Evolutionary conservation across 352 stramenopile genomes (phyloP).

Genomic region (Phytophthora kernoviae): DNA sequence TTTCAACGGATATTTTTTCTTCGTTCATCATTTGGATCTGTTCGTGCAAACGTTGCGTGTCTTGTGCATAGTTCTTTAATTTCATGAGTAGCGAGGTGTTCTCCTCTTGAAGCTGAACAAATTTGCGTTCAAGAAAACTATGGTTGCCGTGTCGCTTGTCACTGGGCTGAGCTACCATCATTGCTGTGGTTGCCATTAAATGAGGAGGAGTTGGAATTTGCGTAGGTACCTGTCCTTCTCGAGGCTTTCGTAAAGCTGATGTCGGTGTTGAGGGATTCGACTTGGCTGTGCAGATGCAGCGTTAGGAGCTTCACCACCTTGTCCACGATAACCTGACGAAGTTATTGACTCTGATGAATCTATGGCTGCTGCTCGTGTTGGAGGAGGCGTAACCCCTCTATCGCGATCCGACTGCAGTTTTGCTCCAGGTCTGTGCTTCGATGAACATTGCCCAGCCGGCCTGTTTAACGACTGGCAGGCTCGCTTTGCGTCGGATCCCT

Average conservation of each 20-base stretch:
- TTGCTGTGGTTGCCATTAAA: conserved; percentile 6
- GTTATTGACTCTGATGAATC: neutral
- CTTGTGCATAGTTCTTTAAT: conserved; percentile 20
- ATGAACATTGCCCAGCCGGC: neutral
- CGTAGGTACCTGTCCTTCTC: conserved; percentile 17
- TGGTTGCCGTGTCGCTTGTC: neutral
- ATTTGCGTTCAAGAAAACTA: conserved; percentile 17
- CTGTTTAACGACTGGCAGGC: conserved; percentile 6
- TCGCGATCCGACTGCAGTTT: neutral
- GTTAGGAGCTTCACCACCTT: neutral
- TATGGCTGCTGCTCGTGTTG: too few relatives aligned
- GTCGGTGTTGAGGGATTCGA: conserved; percentile 33
- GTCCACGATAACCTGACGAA: neutral
- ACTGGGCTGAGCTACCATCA: neutral
- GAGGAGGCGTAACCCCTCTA: conserved; percentile 6
- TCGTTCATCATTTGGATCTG: conserved; percentile 36
- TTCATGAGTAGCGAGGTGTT: conserved; percentile 28
- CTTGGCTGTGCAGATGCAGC: conserved; percentile 18
- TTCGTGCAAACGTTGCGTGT: conserved; percentile 26
- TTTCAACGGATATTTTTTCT: conserved; percentile 19
- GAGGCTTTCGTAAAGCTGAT: conserved; percentile 27
- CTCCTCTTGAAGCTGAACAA: conserved; percentile 35
- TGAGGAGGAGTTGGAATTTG: conserved; percentile 26
- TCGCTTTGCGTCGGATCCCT: conserved; percentile 17
- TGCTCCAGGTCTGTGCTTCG: neutral